phyloP scores from a whole-genome alignment of 2,329 filamentous ascomycete genomes.

The Cladosporium colombiae region DNA sequence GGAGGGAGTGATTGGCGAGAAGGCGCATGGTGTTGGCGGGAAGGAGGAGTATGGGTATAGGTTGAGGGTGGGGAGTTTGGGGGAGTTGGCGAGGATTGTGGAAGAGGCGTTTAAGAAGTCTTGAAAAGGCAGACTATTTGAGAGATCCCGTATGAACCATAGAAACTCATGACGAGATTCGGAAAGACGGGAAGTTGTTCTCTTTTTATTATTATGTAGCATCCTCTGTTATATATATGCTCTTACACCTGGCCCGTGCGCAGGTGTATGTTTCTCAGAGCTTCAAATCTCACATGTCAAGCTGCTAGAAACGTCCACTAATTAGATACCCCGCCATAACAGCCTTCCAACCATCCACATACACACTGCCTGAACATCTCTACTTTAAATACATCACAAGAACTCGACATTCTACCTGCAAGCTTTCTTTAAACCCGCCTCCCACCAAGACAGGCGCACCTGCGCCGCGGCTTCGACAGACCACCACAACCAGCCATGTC shows the following conservation, averaged over 20 bases:
- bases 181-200: too few relatives aligned
- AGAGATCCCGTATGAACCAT: too few relatives aligned
- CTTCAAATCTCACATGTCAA: constrained; percentile 10
- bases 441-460: constrained; percentile 10
- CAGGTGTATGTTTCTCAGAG: not conserved
- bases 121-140: not conserved
- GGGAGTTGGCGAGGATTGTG: constrained; percentile 61
- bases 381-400: not conserved
- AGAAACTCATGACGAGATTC: too few relatives aligned
- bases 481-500: constrained; percentile 37
- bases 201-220: too few relatives aligned
- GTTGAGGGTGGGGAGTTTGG: constrained; percentile 61
- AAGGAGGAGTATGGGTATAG: constrained; percentile 54
- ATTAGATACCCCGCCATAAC: not conserved
- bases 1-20: constrained; percentile 50
- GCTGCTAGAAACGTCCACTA: not conserved
- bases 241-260: not conserved
- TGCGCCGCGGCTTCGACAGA: constrained; percentile 8
- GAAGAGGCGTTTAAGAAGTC: constrained; percentile 41
- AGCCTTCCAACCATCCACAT: not conserved
- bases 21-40: constrained; percentile 37
- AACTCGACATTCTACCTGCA: not conserved
- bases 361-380: not conserved
- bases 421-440: not conserved
- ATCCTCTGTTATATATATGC: not conserved